A percentile compares a stretch with the other conserved stretches of the same genome.
These are phyloP conservation scores for Actinomortierella wolfii DNA, from an alignment of 371 early-diverging fungal species.

Conservation along the genomic window DNA sequence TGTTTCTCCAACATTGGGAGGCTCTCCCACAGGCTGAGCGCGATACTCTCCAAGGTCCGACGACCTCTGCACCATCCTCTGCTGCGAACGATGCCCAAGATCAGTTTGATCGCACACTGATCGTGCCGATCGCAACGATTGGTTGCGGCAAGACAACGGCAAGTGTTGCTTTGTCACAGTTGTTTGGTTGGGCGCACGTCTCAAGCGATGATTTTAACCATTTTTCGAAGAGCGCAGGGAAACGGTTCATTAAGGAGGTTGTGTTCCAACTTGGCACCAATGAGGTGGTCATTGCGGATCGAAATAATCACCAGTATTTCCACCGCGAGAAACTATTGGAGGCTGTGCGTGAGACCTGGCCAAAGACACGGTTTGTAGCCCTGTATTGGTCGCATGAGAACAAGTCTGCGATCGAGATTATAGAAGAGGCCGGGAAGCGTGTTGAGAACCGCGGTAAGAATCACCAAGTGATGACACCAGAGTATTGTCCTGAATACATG, in stretches of 20 bases:
- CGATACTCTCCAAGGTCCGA: not conserved
- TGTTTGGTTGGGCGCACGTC: slow-evolving; percentile 68
- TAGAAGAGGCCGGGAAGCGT: slow-evolving; percentile 52
- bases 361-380: slow-evolving; percentile 65
- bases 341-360: slow-evolving; percentile 51
- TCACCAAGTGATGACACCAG: slow-evolving; percentile 77
- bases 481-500: slow-evolving; percentile 53
- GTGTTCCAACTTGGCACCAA: slow-evolving; percentile 51
- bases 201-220: slow-evolving; percentile 74
- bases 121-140: slow-evolving; percentile 77
- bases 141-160: slow-evolving; percentile 80
- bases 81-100: not conserved
- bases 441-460: slow-evolving; percentile 70
- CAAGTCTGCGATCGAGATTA: slow-evolving; percentile 40
- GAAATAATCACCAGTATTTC: slow-evolving; percentile 69
- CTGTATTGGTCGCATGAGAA: slow-evolving; percentile 70
- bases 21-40: slow-evolving; percentile 17
- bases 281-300: slow-evolving; percentile 67
- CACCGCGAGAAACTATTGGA: slow-evolving; percentile 59
- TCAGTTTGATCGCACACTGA: slow-evolving; percentile 53
- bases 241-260: slow-evolving; percentile 57
- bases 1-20: slow-evolving; percentile 64
- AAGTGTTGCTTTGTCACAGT: slow-evolving; percentile 53
- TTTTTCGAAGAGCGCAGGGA: slow-evolving; percentile 51
- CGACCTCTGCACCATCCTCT: not conserved